Evolutionary conservation across 2,329 filamentous ascomycete genomes (phyloP), one percentile per base, ranked within the genome.

Genomic region (Epichloe glyceriae): DNA sequence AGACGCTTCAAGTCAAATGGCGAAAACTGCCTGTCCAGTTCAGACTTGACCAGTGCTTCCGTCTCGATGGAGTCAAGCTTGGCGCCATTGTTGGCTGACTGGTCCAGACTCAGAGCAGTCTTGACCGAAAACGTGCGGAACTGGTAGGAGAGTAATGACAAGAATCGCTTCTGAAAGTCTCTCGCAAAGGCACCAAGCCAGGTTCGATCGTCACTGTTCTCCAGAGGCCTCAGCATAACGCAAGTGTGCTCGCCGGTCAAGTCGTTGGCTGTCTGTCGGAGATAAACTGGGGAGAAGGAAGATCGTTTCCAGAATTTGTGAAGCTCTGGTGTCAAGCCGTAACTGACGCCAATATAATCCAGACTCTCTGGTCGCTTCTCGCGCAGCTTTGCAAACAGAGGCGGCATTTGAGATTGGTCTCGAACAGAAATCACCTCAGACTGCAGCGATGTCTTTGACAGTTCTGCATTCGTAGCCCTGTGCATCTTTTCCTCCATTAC

Each of bases 221-320:
- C 75, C 6, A 98, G 75, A 2, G 89, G 86, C 52, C 88, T 82
- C 46, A 98, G 77, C 94, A 98, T 98, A 30, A 98, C 91, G 64
- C 89, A 96, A 0, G 93, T 95, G 65, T 98, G 93, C 68, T 98
- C 93, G 50, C 93, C 93, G 0, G 94, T 98, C 44, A 98, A 75
- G 52, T 97, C 93, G 64, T 97, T 98, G 48, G 93, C 77, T 2
- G 94, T 98, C 71, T 98, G 93, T 35, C 93, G 80, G 14, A 98
- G 77, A 62, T 98, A 98, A 0, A 98, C 88, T 0, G 93, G 93
- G 2, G 83, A 80, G 65, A 96, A 98, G 1, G 75, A 75, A 15
- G 85, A 80, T 37, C 86, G 85, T 70, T 96, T 95, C 93, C 93
- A 98, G 74, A 98, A 98, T 63, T 88, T 94, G 71, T 95, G 93